Evolutionary conservation across 495 filamentous ascomycete genomes (phyloP).

Genomic region (Xylaria scruposa): DNA sequence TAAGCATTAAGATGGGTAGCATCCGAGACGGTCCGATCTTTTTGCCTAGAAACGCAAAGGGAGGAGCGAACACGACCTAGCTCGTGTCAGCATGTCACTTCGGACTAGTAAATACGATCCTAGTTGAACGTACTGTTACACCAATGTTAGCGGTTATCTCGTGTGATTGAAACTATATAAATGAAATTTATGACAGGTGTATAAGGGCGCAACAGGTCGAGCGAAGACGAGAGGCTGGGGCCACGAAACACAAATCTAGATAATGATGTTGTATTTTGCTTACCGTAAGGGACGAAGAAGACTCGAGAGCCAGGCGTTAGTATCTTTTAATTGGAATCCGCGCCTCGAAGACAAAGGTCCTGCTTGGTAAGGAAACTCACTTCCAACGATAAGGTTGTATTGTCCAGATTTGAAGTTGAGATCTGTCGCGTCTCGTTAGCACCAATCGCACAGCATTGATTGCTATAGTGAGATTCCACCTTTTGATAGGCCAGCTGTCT

Average conservation of each 20-base stretch:
- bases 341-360: neutral
- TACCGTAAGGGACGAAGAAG: slow-evolving; percentile 75
- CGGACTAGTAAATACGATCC: neutral
- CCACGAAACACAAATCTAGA: neutral
- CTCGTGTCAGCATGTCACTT: neutral
- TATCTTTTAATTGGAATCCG: neutral
- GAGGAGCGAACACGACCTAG: slow-evolving; percentile 67
- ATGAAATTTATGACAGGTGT: neutral
- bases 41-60: slow-evolving; percentile 72
- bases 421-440: slow-evolving; percentile 45
- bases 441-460: neutral
- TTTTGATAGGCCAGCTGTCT: slow-evolving; percentile 60
- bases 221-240: neutral
- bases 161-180: neutral
- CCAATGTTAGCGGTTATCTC: neutral
- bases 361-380: slow-evolving; percentile 12
- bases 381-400: slow-evolving; percentile 73
- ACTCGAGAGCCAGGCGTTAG: slow-evolving; percentile 37
- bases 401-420: slow-evolving; percentile 65
- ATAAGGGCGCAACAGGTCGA: neutral
- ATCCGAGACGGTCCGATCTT: slow-evolving; percentile 67
- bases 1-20: slow-evolving; percentile 73
- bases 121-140: slow-evolving; percentile 13
- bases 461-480: slow-evolving; percentile 42
- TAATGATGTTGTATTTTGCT: slow-evolving; percentile 5